Evolutionary conservation across 148 eudicot species (phyloP).

Genomic region (Pharnaceum exiguum): DNA sequence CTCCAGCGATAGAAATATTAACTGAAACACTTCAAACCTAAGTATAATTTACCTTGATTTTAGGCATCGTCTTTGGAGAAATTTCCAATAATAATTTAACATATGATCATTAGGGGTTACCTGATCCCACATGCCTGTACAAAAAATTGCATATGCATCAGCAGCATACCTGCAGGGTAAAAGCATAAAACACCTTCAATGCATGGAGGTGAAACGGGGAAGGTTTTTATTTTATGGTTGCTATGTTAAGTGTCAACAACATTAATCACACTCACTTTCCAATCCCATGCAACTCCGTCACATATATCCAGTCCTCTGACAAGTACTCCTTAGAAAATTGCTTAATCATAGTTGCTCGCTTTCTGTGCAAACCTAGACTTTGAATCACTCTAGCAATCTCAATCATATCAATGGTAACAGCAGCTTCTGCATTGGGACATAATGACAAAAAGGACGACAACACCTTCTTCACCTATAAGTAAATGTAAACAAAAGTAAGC

Average conservation of each 20-base stretch:
- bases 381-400: constrained; percentile 42
- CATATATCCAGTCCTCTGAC: constrained; percentile 62
- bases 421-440: constrained; percentile 71
- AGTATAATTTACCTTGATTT: neutral
- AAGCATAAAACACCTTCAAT: neutral
- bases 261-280: constrained; percentile 54
- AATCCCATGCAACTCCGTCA: constrained; percentile 67
- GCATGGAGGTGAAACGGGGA: neutral
- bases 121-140: constrained; percentile 71
- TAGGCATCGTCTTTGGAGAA: constrained; percentile 24
- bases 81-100: constrained; percentile 65
- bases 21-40: too few relatives aligned
- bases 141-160: constrained; percentile 88
- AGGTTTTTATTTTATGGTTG: neutral
- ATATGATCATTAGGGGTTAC: constrained; percentile 68
- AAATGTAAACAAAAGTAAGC: neutral
- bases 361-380: constrained; percentile 56
- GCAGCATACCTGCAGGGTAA: constrained; percentile 66
- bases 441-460: constrained; percentile 43
- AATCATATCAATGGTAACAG: constrained; percentile 29
- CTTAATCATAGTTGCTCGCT: constrained; percentile 54
- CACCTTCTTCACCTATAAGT: constrained; percentile 48
- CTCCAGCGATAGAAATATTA: too few relatives aligned
- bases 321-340: constrained; percentile 61
- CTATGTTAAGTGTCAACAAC: neutral